These are phyloP conservation scores for Naganishia sp. DNA, from an alignment of 1,284 basidiomycete species.

Conservation along the genomic window DNA sequence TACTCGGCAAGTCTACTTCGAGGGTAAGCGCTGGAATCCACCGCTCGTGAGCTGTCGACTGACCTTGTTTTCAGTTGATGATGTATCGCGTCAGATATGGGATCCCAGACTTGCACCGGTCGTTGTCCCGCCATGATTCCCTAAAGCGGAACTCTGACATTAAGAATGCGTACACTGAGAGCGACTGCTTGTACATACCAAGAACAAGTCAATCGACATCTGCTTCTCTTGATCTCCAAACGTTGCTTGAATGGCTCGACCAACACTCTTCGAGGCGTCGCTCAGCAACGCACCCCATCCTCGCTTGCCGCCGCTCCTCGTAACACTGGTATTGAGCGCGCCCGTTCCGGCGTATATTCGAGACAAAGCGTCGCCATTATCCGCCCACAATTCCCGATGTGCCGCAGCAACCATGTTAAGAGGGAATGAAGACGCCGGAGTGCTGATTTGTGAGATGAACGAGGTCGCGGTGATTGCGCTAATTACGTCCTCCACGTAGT, in stretches of 20 bases:
- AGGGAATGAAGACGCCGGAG: constrained; percentile 46
- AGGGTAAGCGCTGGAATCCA: constrained; percentile 17
- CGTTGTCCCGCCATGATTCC: constrained; percentile 87
- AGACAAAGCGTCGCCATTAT: constrained; percentile 87
- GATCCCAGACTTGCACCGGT: constrained; percentile 89
- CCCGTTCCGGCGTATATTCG: constrained; percentile 95
- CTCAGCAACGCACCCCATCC: constrained; percentile 88
- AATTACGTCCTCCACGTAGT: constrained; percentile 92
- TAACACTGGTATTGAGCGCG: constrained; percentile 92
- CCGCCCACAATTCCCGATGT: constrained; percentile 94
- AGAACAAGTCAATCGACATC: constrained; percentile 88
- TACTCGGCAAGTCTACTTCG: constrained; percentile 72
- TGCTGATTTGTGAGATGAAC: constrained; percentile 48
- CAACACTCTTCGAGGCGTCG: constrained; percentile 93
- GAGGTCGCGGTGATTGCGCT: constrained; percentile 71
- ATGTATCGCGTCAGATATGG: constrained; percentile 84
- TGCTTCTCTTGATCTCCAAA: constrained; percentile 97
- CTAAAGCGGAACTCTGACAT: constrained; percentile 53
- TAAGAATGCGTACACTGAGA: neutral
- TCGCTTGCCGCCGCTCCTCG: constrained; percentile 81
- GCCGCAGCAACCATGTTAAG: constrained; percentile 66
- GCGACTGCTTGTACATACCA: constrained; percentile 58
- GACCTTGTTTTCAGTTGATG: constrained; percentile 68
- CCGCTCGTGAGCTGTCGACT: constrained; percentile 28
- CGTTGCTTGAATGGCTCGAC: constrained; percentile 58